Conservation (phyloP, 371 early-diverging fungal species). For the Phascolomyces articulosus region DNA sequence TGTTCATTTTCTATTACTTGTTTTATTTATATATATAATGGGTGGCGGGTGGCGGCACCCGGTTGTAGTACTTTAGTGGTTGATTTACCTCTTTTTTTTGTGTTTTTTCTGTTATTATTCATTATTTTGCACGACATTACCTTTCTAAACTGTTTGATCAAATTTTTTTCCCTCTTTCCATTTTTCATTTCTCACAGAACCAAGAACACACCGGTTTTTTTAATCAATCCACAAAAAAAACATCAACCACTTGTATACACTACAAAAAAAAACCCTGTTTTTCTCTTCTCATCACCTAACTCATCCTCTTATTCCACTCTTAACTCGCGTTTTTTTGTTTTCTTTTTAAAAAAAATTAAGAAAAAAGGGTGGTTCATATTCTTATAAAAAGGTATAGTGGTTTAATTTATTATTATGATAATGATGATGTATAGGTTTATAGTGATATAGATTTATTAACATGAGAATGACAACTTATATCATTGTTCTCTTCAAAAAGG, state of each 20-base stretch:
- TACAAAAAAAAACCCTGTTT: not conserved
- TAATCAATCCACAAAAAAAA: too few species aligned
- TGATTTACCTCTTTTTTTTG: not conserved
- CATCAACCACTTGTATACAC: not conserved
- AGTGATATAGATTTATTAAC: too few species aligned
- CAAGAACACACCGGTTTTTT: constrained; percentile 1
- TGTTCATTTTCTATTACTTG: not conserved
- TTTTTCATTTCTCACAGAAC: not conserved
- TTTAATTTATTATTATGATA: too few species aligned
- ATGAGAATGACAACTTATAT: too few species aligned
- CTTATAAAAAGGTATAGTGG: too few species aligned
- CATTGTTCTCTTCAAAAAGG: too few species aligned
- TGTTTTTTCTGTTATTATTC: not conserved
- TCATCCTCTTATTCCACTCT: not conserved
- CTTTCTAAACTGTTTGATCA: too few species aligned
- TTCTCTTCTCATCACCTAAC: not conserved
- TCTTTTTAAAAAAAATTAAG: not conserved
- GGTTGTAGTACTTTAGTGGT: not conserved
- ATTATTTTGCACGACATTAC: not conserved
- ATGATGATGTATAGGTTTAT: too few species aligned
- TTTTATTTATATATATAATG: too few species aligned
- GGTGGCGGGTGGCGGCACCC: constrained; percentile 4
- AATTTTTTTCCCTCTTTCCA: too few species aligned
- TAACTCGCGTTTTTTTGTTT: not conserved
- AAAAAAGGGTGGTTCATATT: not conserved